Base-by-base conservation (phyloP, 352 stramenopile species). In the Pythium oligandrum region DNA sequence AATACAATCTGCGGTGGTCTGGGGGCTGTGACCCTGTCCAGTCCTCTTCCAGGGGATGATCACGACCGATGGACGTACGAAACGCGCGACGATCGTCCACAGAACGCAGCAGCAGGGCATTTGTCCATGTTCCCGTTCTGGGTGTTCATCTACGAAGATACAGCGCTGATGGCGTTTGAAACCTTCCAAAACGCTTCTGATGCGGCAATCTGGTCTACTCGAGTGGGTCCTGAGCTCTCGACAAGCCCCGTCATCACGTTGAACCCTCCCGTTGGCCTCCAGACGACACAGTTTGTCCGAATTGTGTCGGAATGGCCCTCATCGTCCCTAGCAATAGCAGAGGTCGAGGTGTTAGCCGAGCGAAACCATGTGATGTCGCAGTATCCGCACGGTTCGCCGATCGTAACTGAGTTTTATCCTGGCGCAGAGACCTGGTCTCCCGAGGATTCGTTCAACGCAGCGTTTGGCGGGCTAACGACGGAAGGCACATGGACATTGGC, bases 41-140 rank as follows among this genome's bases (percentile, higher is more conserved):
- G 37, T 3, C 70, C 75, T 31, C 53, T 68, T 0, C 64, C 74
- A 2, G 70, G 75, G 8, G 74, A 88, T 36, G 66, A 83, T 44
- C 47, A 46, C 3, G 72, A 86, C 43, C 49, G 60, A 0, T 66
- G 72, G 45, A 44, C 66, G 9, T 86, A 86, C 51, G 36, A 50
- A 1, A 51, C 67, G 0, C 53, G 62, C 2, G 61, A 78, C 48
- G 33, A 63, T 1, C 56, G 57, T 0, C 51, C 42, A n/a, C 44
- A 63, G 33, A 70, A 38, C 17, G 53, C 53, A 3, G 51, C 36
- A 1, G 64, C 57, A 30, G 55, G 58, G 0, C 56, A 76, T 11
- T 39, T 73, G 26, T 68, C 69, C 7, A 88, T 92, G 68, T 85
- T 88, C 32, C 84, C 84, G 8, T 90, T 85, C 46, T 95, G 81